These are phyloP conservation scores for Aspergillus sergii DNA, from an alignment of 2,329 filamentous ascomycete genomes.

Conservation along the genomic window DNA sequence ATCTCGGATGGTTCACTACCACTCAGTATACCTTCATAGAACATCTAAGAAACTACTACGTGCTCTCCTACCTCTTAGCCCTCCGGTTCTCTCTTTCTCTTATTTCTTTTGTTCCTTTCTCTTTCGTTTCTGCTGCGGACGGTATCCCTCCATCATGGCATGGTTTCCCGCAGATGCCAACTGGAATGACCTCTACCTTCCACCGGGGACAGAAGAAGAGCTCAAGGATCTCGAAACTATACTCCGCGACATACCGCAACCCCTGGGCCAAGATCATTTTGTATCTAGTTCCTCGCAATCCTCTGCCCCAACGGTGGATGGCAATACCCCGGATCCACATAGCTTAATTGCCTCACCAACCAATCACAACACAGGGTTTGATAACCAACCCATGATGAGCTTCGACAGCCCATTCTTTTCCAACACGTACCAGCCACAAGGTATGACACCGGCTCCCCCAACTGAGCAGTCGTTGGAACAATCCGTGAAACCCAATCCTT, in stretches of 20 bases:
- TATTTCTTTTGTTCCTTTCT: too few relatives aligned
- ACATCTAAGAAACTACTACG: too few relatives aligned
- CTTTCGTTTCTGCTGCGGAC: too few relatives aligned
- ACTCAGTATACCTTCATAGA: too few relatives aligned
- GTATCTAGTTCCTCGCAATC: not conserved
- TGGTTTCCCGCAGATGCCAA: too few relatives aligned
- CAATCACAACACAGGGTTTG: accelerated
- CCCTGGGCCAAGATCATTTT: not conserved
- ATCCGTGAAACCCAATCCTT: not conserved
- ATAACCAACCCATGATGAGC: not conserved
- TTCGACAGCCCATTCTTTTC: too few relatives aligned
- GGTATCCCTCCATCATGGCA: too few relatives aligned
- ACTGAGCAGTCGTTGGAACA: not conserved
- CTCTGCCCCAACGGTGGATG: not conserved
- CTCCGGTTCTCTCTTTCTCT: too few relatives aligned
- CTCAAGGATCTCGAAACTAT: not conserved
- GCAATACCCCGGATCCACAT: not conserved
- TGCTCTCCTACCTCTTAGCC: too few relatives aligned
- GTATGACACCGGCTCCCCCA: not conserved
- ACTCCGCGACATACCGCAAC: not conserved
- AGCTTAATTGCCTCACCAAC: not conserved
- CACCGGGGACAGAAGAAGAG: not conserved
- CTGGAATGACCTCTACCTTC: too few relatives aligned
- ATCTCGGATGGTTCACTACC: too few relatives aligned
- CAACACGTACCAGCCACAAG: too few relatives aligned